These are phyloP conservation scores for Eucalyptus sideroxylon DNA, from an alignment of 345 rosid species.

Conservation along the genomic window DNA sequence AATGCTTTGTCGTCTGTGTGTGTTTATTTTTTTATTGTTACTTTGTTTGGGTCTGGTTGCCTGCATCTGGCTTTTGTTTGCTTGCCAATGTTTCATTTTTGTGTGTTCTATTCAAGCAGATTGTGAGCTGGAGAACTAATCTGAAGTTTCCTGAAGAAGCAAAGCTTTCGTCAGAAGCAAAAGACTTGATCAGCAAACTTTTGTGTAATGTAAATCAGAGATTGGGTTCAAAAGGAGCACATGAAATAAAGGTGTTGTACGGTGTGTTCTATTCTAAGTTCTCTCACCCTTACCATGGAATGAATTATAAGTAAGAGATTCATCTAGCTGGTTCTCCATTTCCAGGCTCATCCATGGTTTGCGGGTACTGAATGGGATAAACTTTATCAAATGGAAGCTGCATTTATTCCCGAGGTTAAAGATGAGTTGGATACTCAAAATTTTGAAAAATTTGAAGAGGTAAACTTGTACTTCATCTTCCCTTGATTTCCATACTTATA, in stretches of 20 bases:
- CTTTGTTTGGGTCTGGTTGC: neutral
- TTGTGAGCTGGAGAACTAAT: conserved; percentile 92
- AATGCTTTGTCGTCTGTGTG: neutral
- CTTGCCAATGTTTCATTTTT: neutral
- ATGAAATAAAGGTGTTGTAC: conserved; percentile 81
- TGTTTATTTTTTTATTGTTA: neutral
- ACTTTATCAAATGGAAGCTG: conserved; percentile 82
- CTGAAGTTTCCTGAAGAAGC: conserved; percentile 96
- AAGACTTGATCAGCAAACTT: conserved; percentile 65
- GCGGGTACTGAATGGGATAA: conserved; percentile 62
- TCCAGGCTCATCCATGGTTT: conserved; percentile 85
- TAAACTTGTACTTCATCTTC: conserved; percentile 3
- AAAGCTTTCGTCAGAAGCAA: conserved; percentile 58
- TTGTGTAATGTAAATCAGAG: conserved; percentile 78
- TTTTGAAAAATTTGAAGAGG: conserved; percentile 94
- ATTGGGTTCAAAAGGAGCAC: conserved; percentile 75
- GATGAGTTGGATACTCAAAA: conserved; percentile 95
- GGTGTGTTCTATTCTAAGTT: conserved; percentile 43
- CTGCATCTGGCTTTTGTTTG: neutral
- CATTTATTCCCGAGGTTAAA: conserved; percentile 79
- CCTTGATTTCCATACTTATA: neutral
- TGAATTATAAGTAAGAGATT: conserved; percentile 2
- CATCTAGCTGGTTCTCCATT: conserved; percentile 6
- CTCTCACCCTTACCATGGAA: neutral
- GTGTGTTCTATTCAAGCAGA: conserved; percentile 19